A percentile compares a stretch with the other conserved stretches of the same genome.
Conservation (phyloP, 1,139 yeast species). For the Pneumocystis jirovecii region DNA sequence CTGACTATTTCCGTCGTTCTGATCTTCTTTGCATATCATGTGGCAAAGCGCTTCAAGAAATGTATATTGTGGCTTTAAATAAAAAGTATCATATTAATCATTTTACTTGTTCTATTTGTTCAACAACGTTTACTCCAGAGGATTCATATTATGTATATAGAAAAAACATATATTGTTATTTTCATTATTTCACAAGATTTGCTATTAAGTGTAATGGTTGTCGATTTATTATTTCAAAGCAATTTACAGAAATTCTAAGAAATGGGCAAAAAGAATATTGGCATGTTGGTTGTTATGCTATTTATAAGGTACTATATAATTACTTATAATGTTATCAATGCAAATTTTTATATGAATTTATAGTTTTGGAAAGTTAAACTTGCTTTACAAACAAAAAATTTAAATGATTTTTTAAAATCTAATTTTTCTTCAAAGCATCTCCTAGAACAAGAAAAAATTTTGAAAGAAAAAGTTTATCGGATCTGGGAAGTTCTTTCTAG, state of each 20-base stretch:
- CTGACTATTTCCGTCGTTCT: constrained; percentile 75
- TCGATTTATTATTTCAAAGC: constrained; percentile 76
- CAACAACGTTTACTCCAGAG: constrained; percentile 74
- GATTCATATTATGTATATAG: constrained; percentile 89
- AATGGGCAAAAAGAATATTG: constrained; percentile 94
- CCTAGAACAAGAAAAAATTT: constrained; percentile 43
- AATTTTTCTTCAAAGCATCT: constrained; percentile 40
- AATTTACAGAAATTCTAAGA: constrained; percentile 79
- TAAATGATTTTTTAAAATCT: constrained; percentile 30
- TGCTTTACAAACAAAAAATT: constrained; percentile 20
- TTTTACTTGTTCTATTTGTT: constrained; percentile 81
- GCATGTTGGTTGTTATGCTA: constrained; percentile 99
- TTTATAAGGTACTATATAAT: constrained; percentile 37
- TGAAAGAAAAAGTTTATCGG: constrained; percentile 55
- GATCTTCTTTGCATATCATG: constrained; percentile 75
- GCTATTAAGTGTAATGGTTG: constrained; percentile 94
- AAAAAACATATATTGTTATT: constrained; percentile 72
- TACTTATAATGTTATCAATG: constrained; percentile 3
- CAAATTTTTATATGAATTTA: background rate
- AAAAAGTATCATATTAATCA: constrained; percentile 90
- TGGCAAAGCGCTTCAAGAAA: constrained; percentile 73
- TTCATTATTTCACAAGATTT: constrained; percentile 68
- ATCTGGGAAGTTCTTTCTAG: constrained; percentile 83
- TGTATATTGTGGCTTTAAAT: constrained; percentile 87
- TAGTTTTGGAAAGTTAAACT: constrained; percentile 78